Evolutionary conservation across 73 alveolate genomes (phyloP).

Genomic region (Paramecium pentaurelia): DNA sequence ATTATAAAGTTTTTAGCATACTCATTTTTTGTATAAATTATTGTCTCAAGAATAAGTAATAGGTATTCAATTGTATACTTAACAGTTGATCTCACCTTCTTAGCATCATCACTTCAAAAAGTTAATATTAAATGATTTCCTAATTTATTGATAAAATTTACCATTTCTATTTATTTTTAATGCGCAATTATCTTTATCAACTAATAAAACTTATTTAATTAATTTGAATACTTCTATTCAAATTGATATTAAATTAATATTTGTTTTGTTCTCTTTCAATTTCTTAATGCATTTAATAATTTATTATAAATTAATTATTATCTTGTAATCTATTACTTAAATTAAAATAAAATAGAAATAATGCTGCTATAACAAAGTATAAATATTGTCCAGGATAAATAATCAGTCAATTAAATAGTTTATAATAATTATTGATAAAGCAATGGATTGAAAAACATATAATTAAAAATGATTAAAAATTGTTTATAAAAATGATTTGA

Average conservation of each 20-base stretch:
- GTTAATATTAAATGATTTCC: not conserved
- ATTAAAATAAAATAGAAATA: not conserved
- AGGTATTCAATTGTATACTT: not conserved
- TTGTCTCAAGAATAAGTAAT: not conserved
- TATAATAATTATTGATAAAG: no score
- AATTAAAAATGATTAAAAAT: not conserved
- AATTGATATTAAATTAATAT: not conserved
- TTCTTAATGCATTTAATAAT: not conserved
- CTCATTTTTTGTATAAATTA: not conserved
- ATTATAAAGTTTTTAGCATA: not conserved
- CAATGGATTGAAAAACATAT: not conserved
- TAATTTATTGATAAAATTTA: not conserved
- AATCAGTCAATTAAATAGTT: not conserved
- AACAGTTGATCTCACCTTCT: not conserved
- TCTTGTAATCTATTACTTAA: not conserved
- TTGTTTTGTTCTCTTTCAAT: not conserved
- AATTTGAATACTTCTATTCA: not conserved
- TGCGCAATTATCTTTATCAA: not conserved
- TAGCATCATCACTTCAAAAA: not conserved
- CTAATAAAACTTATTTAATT: not conserved
- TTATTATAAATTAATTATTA: not conserved
- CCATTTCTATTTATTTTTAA: not conserved
- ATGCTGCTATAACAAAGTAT: not conserved
- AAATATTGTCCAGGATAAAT: not conserved
- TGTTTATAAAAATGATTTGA: not conserved